Conservation (phyloP, 345 rosid species). For the Luvunga scandens region DNA sequence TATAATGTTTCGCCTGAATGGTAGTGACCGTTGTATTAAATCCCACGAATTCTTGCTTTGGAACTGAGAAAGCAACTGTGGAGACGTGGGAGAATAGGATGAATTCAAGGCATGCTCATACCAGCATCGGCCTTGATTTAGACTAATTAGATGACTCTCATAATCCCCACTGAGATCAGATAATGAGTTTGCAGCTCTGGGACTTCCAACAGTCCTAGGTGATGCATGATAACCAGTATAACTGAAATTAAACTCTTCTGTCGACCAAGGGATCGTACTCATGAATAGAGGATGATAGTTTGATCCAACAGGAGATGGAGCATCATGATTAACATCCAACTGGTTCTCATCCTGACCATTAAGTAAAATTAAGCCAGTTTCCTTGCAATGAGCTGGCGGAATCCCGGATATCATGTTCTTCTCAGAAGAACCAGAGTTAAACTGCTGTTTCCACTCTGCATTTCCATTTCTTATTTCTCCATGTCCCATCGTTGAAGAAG, state of each 20-base stretch:
- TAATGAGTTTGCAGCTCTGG: constrained; percentile 32
- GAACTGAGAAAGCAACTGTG: constrained; percentile 43
- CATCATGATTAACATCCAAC: constrained; percentile 27
- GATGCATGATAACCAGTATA: constrained; percentile 29
- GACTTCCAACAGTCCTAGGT: constrained; percentile 27
- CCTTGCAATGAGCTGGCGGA: constrained; percentile 16
- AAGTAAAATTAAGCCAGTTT: constrained; percentile 9
- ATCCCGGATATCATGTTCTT: constrained; percentile 18
- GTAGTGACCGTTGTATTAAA: constrained; percentile 40
- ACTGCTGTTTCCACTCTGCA: constrained; percentile 29
- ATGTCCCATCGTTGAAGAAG: constrained; percentile 25
- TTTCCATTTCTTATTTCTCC: constrained; percentile 45
- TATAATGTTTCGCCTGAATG: constrained; percentile 35
- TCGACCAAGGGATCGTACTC: constrained; percentile 34
- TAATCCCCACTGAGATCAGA: constrained; percentile 68
- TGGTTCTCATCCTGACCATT: constrained; percentile 31
- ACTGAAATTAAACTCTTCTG: constrained; percentile 44
- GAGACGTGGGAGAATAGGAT: constrained; percentile 37
- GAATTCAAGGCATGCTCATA: constrained; percentile 39
- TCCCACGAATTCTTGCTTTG: constrained; percentile 64
- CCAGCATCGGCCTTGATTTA: constrained; percentile 45
- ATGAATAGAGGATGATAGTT: constrained; percentile 23
- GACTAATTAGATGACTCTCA: constrained; percentile 42
- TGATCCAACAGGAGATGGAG: constrained; percentile 35
- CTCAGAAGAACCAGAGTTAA: constrained; percentile 23